Conservation (phyloP, 371 early-diverging fungal species). For the Apophysomyces ossiformis region DNA sequence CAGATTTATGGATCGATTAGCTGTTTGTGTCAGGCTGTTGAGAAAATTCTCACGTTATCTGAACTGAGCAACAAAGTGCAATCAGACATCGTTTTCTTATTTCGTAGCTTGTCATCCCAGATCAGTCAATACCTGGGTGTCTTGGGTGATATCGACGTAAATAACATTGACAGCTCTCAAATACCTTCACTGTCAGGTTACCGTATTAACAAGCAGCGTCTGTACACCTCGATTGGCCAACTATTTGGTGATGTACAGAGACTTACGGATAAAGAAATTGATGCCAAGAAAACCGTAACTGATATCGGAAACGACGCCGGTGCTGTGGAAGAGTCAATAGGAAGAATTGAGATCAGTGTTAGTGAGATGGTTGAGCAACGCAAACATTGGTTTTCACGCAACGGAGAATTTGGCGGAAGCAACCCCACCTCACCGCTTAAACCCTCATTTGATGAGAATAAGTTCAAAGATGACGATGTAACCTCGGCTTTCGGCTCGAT, state of each 20-base stretch:
- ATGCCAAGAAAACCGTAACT: slow-evolving; percentile 31
- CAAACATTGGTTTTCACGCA: slow-evolving; percentile 27
- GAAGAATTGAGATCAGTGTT: slow-evolving; percentile 31
- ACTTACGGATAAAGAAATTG: slow-evolving; percentile 53
- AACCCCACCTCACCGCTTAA: background rate
- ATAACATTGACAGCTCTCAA: slow-evolving; percentile 30
- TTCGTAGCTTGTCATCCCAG: slow-evolving; percentile 54
- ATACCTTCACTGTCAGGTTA: slow-evolving; percentile 59
- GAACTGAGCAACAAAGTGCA: background rate
- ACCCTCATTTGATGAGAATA: background rate
- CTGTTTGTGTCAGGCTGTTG: slow-evolving; percentile 19
- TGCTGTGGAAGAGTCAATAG: slow-evolving; percentile 48
- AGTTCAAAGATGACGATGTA: background rate
- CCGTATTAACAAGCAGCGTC: slow-evolving; percentile 64
- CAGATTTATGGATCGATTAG: slow-evolving; percentile 40
- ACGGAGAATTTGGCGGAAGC: background rate
- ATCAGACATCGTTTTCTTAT: slow-evolving; percentile 23
- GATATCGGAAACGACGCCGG: slow-evolving; percentile 46
- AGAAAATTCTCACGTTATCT: background rate
- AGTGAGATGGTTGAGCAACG: slow-evolving; percentile 49
- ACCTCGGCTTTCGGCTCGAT: slow-evolving; percentile 12
- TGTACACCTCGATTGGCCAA: slow-evolving; percentile 72
- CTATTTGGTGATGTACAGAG: slow-evolving; percentile 69
- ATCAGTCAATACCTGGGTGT: slow-evolving; percentile 47
- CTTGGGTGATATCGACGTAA: slow-evolving; percentile 41